phyloP scores from a whole-genome alignment of 495 filamentous ascomycete species.

The Annulohypoxylon moriforme region DNA sequence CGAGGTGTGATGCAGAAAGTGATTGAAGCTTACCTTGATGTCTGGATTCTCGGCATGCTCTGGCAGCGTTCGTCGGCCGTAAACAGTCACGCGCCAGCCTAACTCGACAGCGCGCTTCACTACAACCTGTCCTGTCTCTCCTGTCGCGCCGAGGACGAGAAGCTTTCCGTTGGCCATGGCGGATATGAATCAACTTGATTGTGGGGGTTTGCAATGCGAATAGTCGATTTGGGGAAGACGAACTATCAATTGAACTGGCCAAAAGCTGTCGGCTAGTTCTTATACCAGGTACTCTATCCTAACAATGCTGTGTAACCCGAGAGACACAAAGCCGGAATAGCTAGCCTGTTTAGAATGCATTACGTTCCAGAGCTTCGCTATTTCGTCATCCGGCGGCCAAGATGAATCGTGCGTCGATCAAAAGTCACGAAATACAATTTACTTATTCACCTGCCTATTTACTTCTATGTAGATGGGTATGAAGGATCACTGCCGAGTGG shows the following conservation, averaged over 20 bases:
- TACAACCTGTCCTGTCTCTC: background rate
- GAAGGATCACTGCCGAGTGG: too few relatives aligned
- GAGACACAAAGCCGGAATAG: background rate
- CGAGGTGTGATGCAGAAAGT: background rate
- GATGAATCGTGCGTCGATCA: background rate
- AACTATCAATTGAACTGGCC: background rate
- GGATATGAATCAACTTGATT: background rate
- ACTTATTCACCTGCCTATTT: too few relatives aligned
- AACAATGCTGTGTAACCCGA: background rate
- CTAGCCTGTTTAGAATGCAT: background rate
- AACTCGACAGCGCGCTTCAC: background rate
- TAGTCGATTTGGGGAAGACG: background rate
- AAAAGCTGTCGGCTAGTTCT: background rate
- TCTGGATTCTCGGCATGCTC: background rate
- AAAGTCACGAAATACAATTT: too few relatives aligned
- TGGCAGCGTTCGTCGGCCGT: background rate
- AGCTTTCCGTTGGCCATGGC: background rate
- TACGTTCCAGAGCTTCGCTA: background rate
- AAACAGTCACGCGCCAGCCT: background rate
- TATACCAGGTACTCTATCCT: background rate
- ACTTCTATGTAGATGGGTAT: too few relatives aligned
- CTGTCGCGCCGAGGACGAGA: background rate
- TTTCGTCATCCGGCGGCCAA: background rate
- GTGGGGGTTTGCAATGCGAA: background rate
- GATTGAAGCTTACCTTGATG: background rate